Evolutionary conservation across 345 rosid genomes (phyloP), one percentile per base, ranked within the genome.

Genomic region (Camelina sativa): DNA sequence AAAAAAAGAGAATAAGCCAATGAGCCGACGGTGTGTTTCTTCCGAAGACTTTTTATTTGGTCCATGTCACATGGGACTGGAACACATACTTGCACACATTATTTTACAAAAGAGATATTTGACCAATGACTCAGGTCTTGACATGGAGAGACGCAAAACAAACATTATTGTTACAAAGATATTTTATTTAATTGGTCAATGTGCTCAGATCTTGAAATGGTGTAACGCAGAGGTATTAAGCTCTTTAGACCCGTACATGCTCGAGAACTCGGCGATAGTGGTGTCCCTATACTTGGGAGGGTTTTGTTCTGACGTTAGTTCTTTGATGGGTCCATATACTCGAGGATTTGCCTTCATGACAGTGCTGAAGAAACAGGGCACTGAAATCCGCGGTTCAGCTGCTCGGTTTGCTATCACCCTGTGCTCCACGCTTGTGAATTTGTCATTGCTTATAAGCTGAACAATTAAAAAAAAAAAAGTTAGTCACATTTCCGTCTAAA

Each of bases 281-380:
- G 46, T 41, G 46, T 12, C 46, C n/a, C 46, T 41, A 4, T 41
- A 41, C 46, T 41, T 41, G 6, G 46, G 46, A 41, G 46, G 46
- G 46, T 41, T 41, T 41, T 12, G 51, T 15, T 46, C 51, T 46
- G 51, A 6, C 19, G 7, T 16, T 6, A 46, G 51, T 3, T 46
- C 51, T 46, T 46, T 46, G 17, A 15, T 46, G 51, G 51, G 51
- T 46, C 51, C 51, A 46, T 46, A 46, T 15, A 46, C 51, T n/a
- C 19, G 51, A 46, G 17, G 51, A n/a, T n/a, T n/a, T 2, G 8
- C 19, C 51, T n/a, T 44, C 50, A 44, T 44, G 7, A 44, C 17
- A 2, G 19, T 44, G 50, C 50, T 44, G 50, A 44, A 44, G 17
- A 44, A 44, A 44, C 48, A 44, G 5, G 17, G 3, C 17, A 44